These are phyloP conservation scores for Cryptosporidium bovis DNA, from an alignment of 169 alveolate species.

Conservation along the genomic window DNA sequence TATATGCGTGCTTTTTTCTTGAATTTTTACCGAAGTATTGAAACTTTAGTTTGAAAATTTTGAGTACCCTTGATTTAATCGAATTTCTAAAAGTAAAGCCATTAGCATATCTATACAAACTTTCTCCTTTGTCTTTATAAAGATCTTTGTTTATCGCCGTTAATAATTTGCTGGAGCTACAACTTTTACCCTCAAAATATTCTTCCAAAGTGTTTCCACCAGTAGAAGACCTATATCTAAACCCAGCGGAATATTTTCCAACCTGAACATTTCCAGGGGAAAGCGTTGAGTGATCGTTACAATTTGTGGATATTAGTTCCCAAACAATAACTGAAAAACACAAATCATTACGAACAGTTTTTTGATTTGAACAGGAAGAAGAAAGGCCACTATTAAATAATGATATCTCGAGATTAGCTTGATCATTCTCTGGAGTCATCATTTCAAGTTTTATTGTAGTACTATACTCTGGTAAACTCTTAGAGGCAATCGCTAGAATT, in stretches of 20 bases:
- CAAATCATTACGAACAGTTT: neutral
- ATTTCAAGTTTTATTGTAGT: neutral
- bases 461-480: constrained; percentile 29
- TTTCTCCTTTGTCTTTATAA: constrained; percentile 1
- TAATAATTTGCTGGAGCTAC: neutral
- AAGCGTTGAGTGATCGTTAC: neutral
- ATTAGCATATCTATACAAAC: neutral
- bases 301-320: constrained; percentile 25
- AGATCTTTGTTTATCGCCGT: neutral
- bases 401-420: neutral
- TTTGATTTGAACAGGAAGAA: constrained; percentile 9
- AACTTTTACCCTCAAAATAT: neutral
- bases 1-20: neutral
- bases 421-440: neutral
- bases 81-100: constrained; percentile 24
- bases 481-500: constrained; percentile 57
- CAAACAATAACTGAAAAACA: constrained; percentile 35
- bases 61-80: constrained; percentile 16
- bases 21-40: constrained; percentile 2
- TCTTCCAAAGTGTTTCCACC: neutral
- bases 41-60: constrained; percentile 17
- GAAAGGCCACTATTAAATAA: constrained; percentile 64
- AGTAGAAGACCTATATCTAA: constrained; percentile 44
- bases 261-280: constrained; percentile 33
- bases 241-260: constrained; percentile 54